Base-by-base conservation (phyloP, 768 basidiomycete species). In the Rhodotorula paludigena region DNA sequence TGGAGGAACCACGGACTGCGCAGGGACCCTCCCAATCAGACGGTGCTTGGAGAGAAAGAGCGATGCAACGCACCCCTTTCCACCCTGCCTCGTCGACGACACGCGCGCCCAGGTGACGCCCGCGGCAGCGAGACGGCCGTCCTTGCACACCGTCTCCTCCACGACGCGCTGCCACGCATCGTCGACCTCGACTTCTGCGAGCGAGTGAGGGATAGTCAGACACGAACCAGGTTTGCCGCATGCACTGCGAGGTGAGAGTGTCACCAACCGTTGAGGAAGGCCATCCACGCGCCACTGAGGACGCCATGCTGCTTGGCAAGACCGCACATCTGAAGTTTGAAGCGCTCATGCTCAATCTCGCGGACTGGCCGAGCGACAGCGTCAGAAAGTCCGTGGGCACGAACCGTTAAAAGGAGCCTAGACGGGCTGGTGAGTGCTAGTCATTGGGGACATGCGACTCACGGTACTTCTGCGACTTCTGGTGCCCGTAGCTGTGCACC, bases 331-430 rank as follows among this genome's bases (percentile, higher is more conserved):
- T 47, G 30, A 45, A 54, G 52, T n/a, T 62, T 39, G 61, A 62
- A 55, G 28, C 55, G 54, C 41, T 52, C 61, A 18, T 62, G 61
- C 28, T 53, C 61, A 23, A 33, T 32, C 45, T 62, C 61, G 52
- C 61, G 61, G 9, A 56, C 55, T 56, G 39, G 44, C 11, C 9
- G 44, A 25, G 44, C 23, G 44, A 7, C 9, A 25, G 25, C 5
- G 36, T 3, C 25, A 14, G 23, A n/a, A n/a, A n/a, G n/a, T n/a
- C n/a, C n/a, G n/a, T n/a, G n/a, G n/a, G n/a, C n/a, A n/a, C n/a
- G n/a, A n/a, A n/a, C n/a, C n/a, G n/a, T n/a, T n/a, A n/a, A n/a
- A n/a, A 30, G n/a, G 11, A 11, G 11, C 8, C 11, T 12, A 9
- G n/a, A 20, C 18, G 51, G 8, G n/a, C 12, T 47, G 20, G 20